Evolutionary conservation across 495 filamentous ascomycete species (phyloP), one percentile per base, ranked within the genome.

Genomic region (Niebla homalea): DNA sequence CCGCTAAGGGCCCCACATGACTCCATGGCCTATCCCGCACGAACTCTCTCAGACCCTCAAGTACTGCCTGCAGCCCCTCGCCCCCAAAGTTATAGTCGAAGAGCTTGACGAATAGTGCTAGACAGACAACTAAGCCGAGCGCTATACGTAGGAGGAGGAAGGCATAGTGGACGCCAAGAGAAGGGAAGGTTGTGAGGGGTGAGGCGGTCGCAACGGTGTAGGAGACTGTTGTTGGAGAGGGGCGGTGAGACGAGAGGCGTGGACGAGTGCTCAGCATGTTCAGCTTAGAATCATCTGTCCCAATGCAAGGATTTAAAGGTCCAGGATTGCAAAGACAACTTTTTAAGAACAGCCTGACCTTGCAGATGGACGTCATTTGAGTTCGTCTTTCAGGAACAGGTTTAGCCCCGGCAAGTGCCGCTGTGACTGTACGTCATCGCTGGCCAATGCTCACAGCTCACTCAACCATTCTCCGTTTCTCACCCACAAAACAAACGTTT

Each of bases 161-260:
- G 45, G 72, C 45, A 46, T 67, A 57, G 49, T 74, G 74, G 38
- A 76, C 60, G 49, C 78, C 54, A 54, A 77, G 79, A 38, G 78
- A 70, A 5, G 75, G 67, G 49, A 80, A 63, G 40, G 76, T 84
- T 1, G 64, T 66, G 20, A 70, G 77, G 12, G 70, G 59, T 10
- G 72, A 74, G 50, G 75, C 74, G 58, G 86, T 90, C 50, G 87
- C 88, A 44, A 92, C 83, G 43, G 83, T 87, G 70, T 85, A 93
- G 58, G 84, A 83, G 56, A 80, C 78, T n/a, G 87, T 90, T 20
- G 87, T 89, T 37, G 87, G 83, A 35, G 87, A 90, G 42, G 87
- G 86, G 44, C 82, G 82, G 58, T 78, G 77, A 46, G 77, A 76
- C 52, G 71, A 76, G 37, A 93, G 80, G 51, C 70, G 69, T 0